These are phyloP conservation scores for Hericium erinaceus DNA, from an alignment of 768 basidiomycete genomes.

Conservation along the genomic window DNA sequence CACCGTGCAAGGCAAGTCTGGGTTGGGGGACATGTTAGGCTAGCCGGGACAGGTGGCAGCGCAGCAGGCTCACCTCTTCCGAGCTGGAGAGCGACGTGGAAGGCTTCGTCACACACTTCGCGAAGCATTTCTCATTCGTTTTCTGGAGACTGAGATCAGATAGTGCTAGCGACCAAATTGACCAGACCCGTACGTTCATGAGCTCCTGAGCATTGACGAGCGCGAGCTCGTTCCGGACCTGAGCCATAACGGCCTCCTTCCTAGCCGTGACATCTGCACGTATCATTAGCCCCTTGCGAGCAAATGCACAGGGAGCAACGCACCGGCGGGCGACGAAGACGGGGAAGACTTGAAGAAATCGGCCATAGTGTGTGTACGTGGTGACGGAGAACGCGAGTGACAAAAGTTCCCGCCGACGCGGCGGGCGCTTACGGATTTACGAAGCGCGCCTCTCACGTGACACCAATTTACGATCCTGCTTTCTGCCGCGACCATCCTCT, in stretches of 20 bases:
- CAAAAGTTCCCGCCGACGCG: neutral
- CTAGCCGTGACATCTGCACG: conserved; percentile 27
- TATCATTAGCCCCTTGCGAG: no score
- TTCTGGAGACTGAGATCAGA: conserved; percentile 35
- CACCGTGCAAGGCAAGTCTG: conserved; percentile 72
- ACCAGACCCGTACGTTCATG: conserved; percentile 46
- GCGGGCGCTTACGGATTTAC: neutral
- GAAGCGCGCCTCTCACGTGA: neutral
- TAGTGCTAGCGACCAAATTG: neutral
- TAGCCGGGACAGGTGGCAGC: neutral
- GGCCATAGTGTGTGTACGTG: conserved; percentile 31
- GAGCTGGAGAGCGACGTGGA: conserved; percentile 55
- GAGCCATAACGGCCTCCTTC: conserved; percentile 44
- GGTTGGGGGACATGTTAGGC: neutral
- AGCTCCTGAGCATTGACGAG: conserved; percentile 73
- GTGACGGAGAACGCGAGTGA: neutral
- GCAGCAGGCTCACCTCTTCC: conserved; percentile 48
- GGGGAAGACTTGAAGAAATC: conserved; percentile 39
- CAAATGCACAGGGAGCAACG: neutral
- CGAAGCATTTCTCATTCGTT: conserved; percentile 70
- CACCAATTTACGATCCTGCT: neutral
- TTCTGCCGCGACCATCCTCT: neutral
- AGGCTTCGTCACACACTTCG: conserved; percentile 72
- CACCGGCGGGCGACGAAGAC: conserved; percentile 22
- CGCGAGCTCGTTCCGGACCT: conserved; percentile 61